A percentile compares a stretch with the other conserved stretches of the same genome.
These are phyloP conservation scores for barley (Hordeum vulgare) DNA, from an alignment of 176 grass and related monocot genomes.

Conservation along the genomic window DNA sequence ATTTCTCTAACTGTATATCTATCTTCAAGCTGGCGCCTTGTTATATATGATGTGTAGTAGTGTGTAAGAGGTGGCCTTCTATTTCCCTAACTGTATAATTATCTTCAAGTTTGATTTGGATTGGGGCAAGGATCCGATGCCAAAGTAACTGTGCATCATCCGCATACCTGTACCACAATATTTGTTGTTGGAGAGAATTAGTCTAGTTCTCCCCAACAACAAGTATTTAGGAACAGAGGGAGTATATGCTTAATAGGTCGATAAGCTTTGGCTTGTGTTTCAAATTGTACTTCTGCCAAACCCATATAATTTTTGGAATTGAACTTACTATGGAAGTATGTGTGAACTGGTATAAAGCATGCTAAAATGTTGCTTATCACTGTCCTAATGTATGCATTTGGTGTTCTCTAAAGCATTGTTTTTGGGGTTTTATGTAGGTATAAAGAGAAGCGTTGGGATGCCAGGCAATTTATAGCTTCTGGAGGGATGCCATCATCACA, in stretches of 20 bases:
- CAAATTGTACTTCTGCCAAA: neutral
- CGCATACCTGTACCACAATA: no score
- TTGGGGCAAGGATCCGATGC: neutral
- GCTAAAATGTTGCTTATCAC: neutral
- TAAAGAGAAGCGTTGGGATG: constrained; percentile 88
- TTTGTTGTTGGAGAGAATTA: no score
- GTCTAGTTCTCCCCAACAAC: no score
- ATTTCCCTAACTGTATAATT: neutral
- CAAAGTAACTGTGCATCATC: no score
- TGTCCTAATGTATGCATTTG: neutral
- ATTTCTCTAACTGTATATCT: neutral
- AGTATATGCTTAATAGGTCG: no score
- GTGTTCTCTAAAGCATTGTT: neutral
- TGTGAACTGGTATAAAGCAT: neutral
- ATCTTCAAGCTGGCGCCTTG: neutral
- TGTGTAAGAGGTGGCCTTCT: neutral
- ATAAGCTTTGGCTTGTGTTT: neutral
- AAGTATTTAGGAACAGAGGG: no score
- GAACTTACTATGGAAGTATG: neutral
- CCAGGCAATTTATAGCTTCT: constrained; percentile 75
- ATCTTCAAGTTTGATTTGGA: neutral
- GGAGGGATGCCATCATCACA: constrained; percentile 99
- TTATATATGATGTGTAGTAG: neutral
- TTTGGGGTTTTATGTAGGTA: constrained; percentile 45
- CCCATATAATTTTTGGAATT: neutral